Percentiles rank a stretch among this genome's conserved stretches.
Evolutionary conservation across 495 filamentous ascomycete species (phyloP).

Genomic region (Penicillium bovifimosum): DNA sequence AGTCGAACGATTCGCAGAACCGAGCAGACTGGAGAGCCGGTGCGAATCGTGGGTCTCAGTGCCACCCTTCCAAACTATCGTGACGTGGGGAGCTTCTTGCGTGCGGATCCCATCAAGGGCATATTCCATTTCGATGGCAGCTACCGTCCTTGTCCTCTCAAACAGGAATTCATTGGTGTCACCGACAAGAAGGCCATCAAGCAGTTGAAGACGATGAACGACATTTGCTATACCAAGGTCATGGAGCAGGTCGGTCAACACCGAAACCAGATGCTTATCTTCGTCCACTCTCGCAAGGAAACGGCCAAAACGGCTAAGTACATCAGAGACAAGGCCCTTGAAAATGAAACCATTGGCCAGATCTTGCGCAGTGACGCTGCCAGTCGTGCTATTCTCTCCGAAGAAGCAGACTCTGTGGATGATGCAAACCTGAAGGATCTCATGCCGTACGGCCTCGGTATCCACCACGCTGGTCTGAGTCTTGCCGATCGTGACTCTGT

Average conservation of each 20-base stretch:
- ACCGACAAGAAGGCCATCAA: constrained; percentile 99
- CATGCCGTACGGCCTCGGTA: constrained; percentile 92
- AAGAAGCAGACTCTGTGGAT: constrained; percentile 76
- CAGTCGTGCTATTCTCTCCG: constrained; percentile 77
- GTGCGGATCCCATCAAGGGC: constrained; percentile 78
- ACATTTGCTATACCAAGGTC: constrained; percentile 96
- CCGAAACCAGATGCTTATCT: constrained; percentile 95
- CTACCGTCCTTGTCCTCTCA: constrained; percentile 85
- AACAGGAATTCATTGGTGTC: constrained; percentile 96
- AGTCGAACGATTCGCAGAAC: constrained; percentile 86
- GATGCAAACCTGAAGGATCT: constrained; percentile 92
- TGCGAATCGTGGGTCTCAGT: constrained; percentile 86
- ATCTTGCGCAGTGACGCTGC: constrained; percentile 92
- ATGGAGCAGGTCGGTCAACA: constrained; percentile 91
- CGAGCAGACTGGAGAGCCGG: constrained; percentile 88
- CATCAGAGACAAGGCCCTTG: constrained; percentile 90
- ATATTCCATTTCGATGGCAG: constrained; percentile 96
- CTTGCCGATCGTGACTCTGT: constrained; percentile 89
- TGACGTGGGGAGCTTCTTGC: constrained; percentile 93
- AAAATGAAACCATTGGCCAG: constrained; percentile 93
- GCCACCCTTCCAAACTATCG: constrained; percentile 95
- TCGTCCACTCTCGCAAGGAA: constrained; percentile 96
- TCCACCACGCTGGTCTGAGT: constrained; percentile 96
- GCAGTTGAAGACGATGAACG: constrained; percentile 98
- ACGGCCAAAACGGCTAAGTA: constrained; percentile 96